Base-by-base conservation (phyloP, 2,329 filamentous ascomycete genomes). In the Apiospora rasikravindrae region DNA sequence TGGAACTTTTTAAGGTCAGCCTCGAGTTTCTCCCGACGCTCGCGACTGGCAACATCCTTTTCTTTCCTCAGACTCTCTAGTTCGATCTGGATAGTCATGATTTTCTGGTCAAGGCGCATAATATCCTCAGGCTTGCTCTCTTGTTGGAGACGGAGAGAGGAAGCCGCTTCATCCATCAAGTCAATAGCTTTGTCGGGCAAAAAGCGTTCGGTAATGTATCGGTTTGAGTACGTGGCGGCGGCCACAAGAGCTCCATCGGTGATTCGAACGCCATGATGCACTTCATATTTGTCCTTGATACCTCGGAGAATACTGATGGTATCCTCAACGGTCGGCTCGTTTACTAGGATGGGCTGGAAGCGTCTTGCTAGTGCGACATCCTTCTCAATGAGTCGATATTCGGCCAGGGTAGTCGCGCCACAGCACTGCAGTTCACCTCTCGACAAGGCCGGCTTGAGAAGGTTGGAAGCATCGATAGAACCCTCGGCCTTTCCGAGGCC, bases 61-160 rank as follows among this genome's bases (percentile, higher is more conserved):
- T 99, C 96, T 78, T 98, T 98, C 69, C 96, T 90, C 57, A 99
- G 84, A 73, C 95, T 98, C 80, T 98, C 96, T 0, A 98, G 87
- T 81, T 99, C 96, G 74, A 99, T 98, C 80, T 98, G 96, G 19
- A 98, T 94, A 0, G 96, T 98, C 90, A 98, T 97, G 73, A 98
- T 98, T 78, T 95, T 94, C 74, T 97, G 93, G 78, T 98, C 96
- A 1, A 98, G 89, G 69, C 93, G 91, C 84, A 97, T 94, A 45
- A 99, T 98, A 11, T 96, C 91, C 77, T 98, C 96, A 0, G 96
- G 96, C 77, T 98, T 98, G 77, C 94, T 98, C 82, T 99, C 96
- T 82, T 98, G 96, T 79, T 98, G 96, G 44, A 98, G 84, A 64
- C 97, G 91, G 13, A 98, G 85, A 29, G 95, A 94, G 73, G 94